Percentiles rank a stretch among this genome's conserved stretches.
phyloP scores from a whole-genome alignment of 2,329 filamentous ascomycete genomes.

The Aureobasidium zeae region DNA sequence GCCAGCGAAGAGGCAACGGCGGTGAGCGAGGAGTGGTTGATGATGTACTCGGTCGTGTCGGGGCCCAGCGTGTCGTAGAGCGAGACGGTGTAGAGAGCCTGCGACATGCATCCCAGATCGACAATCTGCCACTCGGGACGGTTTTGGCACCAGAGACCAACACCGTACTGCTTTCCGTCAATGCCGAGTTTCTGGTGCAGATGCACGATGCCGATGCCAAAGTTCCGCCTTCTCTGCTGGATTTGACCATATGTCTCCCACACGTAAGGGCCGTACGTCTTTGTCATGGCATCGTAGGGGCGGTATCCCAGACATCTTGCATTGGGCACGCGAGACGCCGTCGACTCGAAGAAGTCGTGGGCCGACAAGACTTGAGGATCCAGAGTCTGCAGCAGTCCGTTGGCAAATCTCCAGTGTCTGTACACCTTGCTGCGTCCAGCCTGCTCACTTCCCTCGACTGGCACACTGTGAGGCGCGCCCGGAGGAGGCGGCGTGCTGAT shows the following conservation, averaged over 20 bases:
- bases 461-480: slow-evolving; percentile 67
- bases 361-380: slow-evolving; percentile 60
- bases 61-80: slow-evolving; percentile 94
- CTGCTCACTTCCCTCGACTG: slow-evolving; percentile 64
- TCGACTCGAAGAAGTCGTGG: slow-evolving; percentile 71
- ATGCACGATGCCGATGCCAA: slow-evolving; percentile 78
- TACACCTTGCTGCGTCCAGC: slow-evolving; percentile 69
- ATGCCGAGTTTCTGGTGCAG: slow-evolving; percentile 67
- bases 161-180: slow-evolving; percentile 56
- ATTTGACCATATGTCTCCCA: slow-evolving; percentile 79
- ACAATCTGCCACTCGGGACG: slow-evolving; percentile 82
- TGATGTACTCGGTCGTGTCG: slow-evolving; percentile 87
- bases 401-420: slow-evolving; percentile 68
- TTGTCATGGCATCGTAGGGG: slow-evolving; percentile 64
- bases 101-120: slow-evolving; percentile 76
- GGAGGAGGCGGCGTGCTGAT: slow-evolving; percentile 56
- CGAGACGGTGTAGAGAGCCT: slow-evolving; percentile 80
- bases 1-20: slow-evolving; percentile 70
- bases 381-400: slow-evolving; percentile 62
- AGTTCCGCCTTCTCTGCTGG: slow-evolving; percentile 68
- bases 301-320: slow-evolving; percentile 70
- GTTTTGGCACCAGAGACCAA: slow-evolving; percentile 82
- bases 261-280: slow-evolving; percentile 65
- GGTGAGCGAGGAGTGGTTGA: slow-evolving; percentile 73
- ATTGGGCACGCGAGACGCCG: slow-evolving; percentile 54